A percentile compares a stretch with the other conserved stretches of the same genome.
Conservation (phyloP, 2,329 filamentous ascomycete genomes). For the Penicillium occitanis region DNA sequence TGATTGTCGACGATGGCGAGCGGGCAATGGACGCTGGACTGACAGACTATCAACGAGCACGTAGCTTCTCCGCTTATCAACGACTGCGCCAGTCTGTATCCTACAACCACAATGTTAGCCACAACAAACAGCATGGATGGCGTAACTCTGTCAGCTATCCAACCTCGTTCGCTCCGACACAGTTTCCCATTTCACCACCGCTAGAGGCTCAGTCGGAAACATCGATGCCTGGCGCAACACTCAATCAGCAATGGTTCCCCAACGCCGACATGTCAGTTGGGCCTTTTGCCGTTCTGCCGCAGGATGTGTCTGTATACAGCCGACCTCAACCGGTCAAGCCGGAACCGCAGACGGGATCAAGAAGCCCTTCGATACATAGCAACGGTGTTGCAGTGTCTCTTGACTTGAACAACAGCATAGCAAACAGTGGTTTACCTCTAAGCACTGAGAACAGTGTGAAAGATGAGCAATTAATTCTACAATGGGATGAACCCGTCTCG, state of each 20-base stretch:
- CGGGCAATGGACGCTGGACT: slow-evolving; percentile 14
- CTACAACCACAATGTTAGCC: slow-evolving; percentile 4
- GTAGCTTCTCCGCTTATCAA: slow-evolving; percentile 17
- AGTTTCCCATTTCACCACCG: slow-evolving; percentile 21
- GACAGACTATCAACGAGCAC: slow-evolving; percentile 12
- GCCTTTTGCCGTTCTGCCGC: slow-evolving; percentile 3
- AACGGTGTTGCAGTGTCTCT: slow-evolving; percentile 34
- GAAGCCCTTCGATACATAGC: slow-evolving; percentile 39
- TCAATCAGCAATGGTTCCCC: slow-evolving; percentile 31
- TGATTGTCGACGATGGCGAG: slow-evolving; percentile 39
- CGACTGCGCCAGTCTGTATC: slow-evolving; percentile 15
- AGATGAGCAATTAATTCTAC: slow-evolving; percentile 29
- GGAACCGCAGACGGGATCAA: slow-evolving; percentile 34
- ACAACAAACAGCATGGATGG: slow-evolving; percentile 16
- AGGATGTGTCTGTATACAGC: slow-evolving; percentile 10
- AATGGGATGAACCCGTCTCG: slow-evolving; percentile 32
- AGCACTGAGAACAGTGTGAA: slow-evolving; percentile 35
- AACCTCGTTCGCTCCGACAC: slow-evolving; percentile 8
- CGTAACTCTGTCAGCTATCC: slow-evolving; percentile 15
- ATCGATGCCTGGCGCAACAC: slow-evolving; percentile 4
- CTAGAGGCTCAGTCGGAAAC: slow-evolving; percentile 22
- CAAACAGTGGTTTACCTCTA: slow-evolving; percentile 32
- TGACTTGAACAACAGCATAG: slow-evolving; percentile 34
- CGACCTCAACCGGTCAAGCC: slow-evolving; percentile 14
- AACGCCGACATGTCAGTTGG: slow-evolving; percentile 5